phyloP scores from a whole-genome alignment of 1,139 yeast species.

The Chernovozyma aurita region DNA sequence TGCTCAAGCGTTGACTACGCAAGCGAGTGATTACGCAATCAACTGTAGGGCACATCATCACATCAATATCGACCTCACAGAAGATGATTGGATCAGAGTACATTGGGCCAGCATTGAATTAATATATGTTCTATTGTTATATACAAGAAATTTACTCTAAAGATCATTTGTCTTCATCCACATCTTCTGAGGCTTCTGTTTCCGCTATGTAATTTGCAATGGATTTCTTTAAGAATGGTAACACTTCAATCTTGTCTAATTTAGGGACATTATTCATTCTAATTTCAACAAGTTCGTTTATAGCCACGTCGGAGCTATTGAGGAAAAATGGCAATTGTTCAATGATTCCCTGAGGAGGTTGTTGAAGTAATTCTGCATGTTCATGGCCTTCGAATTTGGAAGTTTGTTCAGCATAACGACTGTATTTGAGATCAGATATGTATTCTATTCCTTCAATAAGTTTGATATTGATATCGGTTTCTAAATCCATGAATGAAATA shows the following conservation, averaged over 20 bases:
- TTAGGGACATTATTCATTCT: conserved; percentile 20
- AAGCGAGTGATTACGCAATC: too few relatives aligned
- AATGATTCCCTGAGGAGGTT: conserved; percentile 36
- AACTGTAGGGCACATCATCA: too few relatives aligned
- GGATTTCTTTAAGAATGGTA: conserved; percentile 38
- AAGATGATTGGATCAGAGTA: too few relatives aligned
- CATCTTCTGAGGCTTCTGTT: neutral
- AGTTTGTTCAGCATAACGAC: conserved; percentile 22
- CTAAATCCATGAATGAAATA: conserved; percentile 35
- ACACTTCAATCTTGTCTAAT: conserved; percentile 39
- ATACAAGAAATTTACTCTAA: neutral
- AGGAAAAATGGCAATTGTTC: conserved; percentile 44
- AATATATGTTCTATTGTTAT: too few relatives aligned
- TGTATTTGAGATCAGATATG: conserved; percentile 63
- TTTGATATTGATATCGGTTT: conserved; percentile 48
- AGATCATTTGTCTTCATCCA: too few relatives aligned
- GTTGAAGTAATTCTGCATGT: conserved; percentile 12
- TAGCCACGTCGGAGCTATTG: conserved; percentile 48
- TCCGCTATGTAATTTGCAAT: conserved; percentile 18
- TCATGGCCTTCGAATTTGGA: conserved; percentile 10
- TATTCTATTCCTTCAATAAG: conserved; percentile 66
- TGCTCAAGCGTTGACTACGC: too few relatives aligned
- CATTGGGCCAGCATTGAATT: too few relatives aligned
- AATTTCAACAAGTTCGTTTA: conserved; percentile 44
- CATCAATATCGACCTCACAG: too few relatives aligned